These are phyloP conservation scores for Rhodotorula sphaerocarpa DNA, from an alignment of 768 basidiomycete genomes.

Conservation along the genomic window DNA sequence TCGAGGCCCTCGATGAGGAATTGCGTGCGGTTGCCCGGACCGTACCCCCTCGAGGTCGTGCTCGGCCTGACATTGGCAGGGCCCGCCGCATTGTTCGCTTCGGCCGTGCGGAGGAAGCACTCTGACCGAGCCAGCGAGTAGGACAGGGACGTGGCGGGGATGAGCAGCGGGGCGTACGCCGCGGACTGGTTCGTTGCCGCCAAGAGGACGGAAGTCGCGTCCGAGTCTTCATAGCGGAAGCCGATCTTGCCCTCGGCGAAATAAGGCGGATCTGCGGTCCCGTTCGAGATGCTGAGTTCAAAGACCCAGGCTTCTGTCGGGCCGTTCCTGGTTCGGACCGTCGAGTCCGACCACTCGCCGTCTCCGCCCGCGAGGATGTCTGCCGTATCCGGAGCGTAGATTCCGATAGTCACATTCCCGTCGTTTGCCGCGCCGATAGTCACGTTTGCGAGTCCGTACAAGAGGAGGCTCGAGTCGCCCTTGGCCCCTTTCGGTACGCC, in stretches of 20 bases:
- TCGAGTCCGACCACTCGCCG: no score
- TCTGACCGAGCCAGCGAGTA: constrained; percentile 16
- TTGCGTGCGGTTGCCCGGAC: constrained; percentile 59
- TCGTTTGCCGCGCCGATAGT: not conserved
- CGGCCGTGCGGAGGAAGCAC: constrained; percentile 22
- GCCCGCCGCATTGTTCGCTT: not conserved
- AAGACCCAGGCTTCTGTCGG: constrained; percentile 18
- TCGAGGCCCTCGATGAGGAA: constrained; percentile 58
- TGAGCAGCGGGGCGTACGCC: not conserved
- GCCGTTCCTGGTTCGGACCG: no score
- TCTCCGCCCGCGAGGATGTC: not conserved
- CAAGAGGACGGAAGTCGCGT: constrained; percentile 29
- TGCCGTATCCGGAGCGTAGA: constrained; percentile 13
- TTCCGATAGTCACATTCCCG: constrained; percentile 22
- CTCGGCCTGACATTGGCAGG: not conserved
- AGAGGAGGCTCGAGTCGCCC: not conserved
- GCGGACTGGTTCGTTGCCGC: constrained; percentile 27
- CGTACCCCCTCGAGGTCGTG: constrained; percentile 24
- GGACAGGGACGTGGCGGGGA: constrained; percentile 18
- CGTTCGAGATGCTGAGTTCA: constrained; percentile 25
- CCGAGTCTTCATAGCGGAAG: constrained; percentile 31
- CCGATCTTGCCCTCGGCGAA: constrained; percentile 9
- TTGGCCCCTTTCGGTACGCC: not conserved
- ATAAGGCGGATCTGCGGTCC: constrained; percentile 1
- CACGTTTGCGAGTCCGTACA: constrained; percentile 21